Conservation (phyloP, 2,329 filamentous ascomycete genomes). For the Talaromyces marneffei region DNA sequence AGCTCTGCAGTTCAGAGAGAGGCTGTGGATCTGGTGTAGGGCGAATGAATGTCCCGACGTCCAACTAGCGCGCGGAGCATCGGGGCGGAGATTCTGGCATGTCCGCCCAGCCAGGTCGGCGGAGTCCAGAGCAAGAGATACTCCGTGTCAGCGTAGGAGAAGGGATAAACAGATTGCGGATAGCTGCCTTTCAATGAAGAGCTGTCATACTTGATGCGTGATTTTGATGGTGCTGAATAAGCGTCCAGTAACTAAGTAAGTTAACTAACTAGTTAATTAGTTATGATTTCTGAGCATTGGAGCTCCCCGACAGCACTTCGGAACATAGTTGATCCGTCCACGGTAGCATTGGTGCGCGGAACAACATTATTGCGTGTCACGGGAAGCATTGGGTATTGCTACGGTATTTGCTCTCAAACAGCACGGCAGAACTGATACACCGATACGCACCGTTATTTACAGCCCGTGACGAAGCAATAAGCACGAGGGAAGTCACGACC, state of each 20-base stretch:
- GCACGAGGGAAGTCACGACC: background rate
- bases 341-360: background rate
- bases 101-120: background rate
- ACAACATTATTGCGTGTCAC: background rate
- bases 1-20: background rate
- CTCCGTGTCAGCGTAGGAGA: background rate
- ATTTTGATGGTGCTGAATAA: background rate
- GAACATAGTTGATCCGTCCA: background rate
- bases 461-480: background rate
- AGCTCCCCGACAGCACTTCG: background rate
- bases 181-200: background rate
- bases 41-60: background rate
- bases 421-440: background rate
- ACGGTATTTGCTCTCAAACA: background rate
- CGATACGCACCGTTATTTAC: background rate
- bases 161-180: background rate
- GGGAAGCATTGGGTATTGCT: background rate
- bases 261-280: too few species aligned
- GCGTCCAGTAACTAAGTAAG: too few species aligned
- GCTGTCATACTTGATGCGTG: background rate
- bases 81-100: constrained; percentile 6
- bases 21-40: background rate
- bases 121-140: background rate
- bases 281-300: background rate
- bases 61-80: constrained; percentile 1